Evolutionary conservation across 139 green algal genomes (phyloP), one percentile per base, ranked within the genome.

Genomic region (Coelastrella sp.): DNA sequence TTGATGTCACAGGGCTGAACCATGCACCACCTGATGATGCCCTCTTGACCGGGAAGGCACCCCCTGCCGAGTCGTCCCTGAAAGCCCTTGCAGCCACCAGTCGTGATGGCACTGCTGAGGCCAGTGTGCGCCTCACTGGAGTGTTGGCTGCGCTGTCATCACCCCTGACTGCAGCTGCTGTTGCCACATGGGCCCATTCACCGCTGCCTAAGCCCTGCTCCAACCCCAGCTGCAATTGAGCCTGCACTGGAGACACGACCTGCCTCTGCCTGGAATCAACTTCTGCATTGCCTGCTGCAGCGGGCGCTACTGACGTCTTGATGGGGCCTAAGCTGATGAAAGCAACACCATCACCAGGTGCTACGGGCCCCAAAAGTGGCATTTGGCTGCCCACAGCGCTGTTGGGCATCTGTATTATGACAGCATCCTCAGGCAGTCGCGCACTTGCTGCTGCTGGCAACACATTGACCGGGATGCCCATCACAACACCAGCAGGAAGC

Each of bases 61-160:
- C 82, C 6, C 61, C 82, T 10, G 82, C 82, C 35, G 82, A 87
- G 63, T 87, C 82, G 61, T 87, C 82, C 22, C 82, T 76, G 15
- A 87, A 78, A 4, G 63, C 15, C 10, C 78, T 83, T 7, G 14
- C 58, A 17, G 80, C 59, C 19, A 25, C 24, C 14, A 27, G 61
- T 63, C 15, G 68, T 58, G 78, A 10, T 20, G 82, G 24, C 19
- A 58, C 63, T 15, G 17, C 61, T 78, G 82, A 27, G 9, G 82
- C 25, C 63, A 35, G 17, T 20, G 25, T 68, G 24, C 11, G 25
- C 59, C 59, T 75, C 59, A 86, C 58, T 12, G 82, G 82, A 17
- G 82, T 74, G 56, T 73, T 75, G 19, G 58, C 59, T 86, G 81
- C 81, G 14, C 81, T 86, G 56, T 86, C 81, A 74, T 73, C 59